Percentiles rank a stretch among this genome's conserved stretches.
Conservation (phyloP, 2,329 filamentous ascomycete species). For the Chaetomiaceae sp. region DNA sequence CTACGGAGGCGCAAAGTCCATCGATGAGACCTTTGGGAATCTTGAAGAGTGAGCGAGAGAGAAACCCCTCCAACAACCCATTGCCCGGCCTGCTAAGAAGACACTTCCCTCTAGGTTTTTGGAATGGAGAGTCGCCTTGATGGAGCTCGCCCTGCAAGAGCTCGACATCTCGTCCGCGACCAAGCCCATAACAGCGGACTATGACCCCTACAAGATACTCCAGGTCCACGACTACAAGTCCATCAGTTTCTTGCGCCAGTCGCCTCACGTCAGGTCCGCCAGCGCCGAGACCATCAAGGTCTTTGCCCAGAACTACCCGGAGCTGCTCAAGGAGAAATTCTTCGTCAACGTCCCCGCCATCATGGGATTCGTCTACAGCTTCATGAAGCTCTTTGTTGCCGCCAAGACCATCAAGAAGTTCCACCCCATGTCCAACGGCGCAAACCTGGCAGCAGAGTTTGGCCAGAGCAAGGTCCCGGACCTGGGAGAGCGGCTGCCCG, state of each 20-base stretch:
- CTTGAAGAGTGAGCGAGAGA: constrained; percentile 62
- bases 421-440: constrained; percentile 71
- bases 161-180: constrained; percentile 67
- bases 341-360: constrained; percentile 89
- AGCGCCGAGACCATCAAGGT: constrained; percentile 76
- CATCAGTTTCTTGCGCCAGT: constrained; percentile 80
- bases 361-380: constrained; percentile 81
- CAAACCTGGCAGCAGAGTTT: constrained; percentile 58
- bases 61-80: background rate
- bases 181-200: constrained; percentile 63
- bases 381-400: constrained; percentile 71
- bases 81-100: background rate
- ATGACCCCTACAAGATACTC: constrained; percentile 83
- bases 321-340: constrained; percentile 85
- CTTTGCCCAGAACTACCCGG: constrained; percentile 80
- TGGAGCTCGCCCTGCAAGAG: constrained; percentile 77
- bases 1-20: constrained; percentile 80
- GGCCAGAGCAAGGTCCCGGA: constrained; percentile 45
- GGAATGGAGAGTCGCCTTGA: constrained; percentile 81
- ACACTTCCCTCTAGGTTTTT: constrained; percentile 61
- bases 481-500: constrained; percentile 62
- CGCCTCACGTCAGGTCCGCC: constrained; percentile 69
- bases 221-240: constrained; percentile 92
- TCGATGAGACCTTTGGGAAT: constrained; percentile 75
- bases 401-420: constrained; percentile 74